These are phyloP conservation scores for Gaeumannomyces tritici DNA, from an alignment of 2,329 filamentous ascomycete species.

Conservation along the genomic window DNA sequence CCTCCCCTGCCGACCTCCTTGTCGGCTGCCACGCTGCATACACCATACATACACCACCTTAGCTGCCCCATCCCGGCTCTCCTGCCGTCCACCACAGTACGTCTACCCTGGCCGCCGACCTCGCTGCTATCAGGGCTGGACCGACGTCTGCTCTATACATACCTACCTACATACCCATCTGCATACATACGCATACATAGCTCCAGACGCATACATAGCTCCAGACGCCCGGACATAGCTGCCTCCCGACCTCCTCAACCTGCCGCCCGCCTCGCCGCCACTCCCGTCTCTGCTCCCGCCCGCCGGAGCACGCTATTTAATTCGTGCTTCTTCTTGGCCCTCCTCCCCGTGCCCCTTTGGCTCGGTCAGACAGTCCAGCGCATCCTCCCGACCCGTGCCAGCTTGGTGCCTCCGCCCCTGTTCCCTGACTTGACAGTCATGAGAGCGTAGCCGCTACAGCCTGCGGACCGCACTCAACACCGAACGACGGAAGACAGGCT, in stretches of 20 bases:
- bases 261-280: slow-evolving; percentile 7
- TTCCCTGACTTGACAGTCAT: not conserved
- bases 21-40: not conserved
- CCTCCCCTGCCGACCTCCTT: not conserved
- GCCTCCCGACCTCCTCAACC: not conserved
- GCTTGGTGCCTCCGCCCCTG: not conserved
- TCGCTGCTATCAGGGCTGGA: not conserved
- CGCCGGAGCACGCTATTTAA: not conserved
- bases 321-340: not conserved
- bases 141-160: not conserved
- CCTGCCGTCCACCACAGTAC: not conserved
- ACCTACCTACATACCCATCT: no score
- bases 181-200: not conserved
- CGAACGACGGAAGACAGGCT: not conserved
- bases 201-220: not conserved
- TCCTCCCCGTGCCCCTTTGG: not conserved
- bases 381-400: not conserved
- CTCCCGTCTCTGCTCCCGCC: slow-evolving; percentile 9
- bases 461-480: not conserved
- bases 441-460: not conserved
- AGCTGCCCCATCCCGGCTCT: not conserved
- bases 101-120: not conserved
- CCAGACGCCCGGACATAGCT: not conserved
- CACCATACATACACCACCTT: not conserved
- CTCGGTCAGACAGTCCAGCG: not conserved